phyloP scores from a whole-genome alignment of 257 asterid species.

The Lycium ferocissimum region DNA sequence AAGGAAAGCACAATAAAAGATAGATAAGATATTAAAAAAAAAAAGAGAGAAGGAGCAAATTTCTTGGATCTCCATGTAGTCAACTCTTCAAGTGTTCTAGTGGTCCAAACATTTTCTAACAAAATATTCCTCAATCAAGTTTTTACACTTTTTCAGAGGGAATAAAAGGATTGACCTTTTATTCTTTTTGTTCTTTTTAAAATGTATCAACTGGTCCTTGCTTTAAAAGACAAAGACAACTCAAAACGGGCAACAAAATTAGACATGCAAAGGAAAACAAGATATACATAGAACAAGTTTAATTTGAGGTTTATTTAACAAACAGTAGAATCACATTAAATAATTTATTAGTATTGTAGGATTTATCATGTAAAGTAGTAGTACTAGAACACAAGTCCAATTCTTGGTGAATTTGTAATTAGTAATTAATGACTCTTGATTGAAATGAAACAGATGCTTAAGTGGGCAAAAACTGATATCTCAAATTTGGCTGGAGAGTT shows the following conservation, averaged over 20 bases:
- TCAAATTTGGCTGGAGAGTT: slow-evolving; percentile 85
- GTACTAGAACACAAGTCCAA: neutral
- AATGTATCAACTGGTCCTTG: neutral
- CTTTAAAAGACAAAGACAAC: neutral
- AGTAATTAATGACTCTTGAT: neutral
- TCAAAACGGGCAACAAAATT: too few relatives aligned
- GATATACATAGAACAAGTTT: too few relatives aligned
- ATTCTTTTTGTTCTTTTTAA: neutral
- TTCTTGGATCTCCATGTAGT: slow-evolving; percentile 21
- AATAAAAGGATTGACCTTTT: neutral
- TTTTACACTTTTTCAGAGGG: too few relatives aligned
- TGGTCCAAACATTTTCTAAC: neutral
- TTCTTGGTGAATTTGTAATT: neutral
- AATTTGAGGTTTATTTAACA: neutral
- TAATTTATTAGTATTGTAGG: too few relatives aligned
- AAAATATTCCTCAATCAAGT: neutral
- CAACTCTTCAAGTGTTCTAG: neutral
- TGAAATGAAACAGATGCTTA: slow-evolving; percentile 53
- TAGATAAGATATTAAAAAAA: neutral
- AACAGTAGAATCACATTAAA: neutral
- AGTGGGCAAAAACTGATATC: slow-evolving; percentile 66
- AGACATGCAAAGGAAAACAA: too few relatives aligned
- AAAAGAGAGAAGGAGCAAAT: neutral
- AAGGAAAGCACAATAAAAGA: neutral
- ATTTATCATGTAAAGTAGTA: too few relatives aligned